phyloP scores from a whole-genome alignment of 257 asterid species.

The Forsythia suspensa region DNA sequence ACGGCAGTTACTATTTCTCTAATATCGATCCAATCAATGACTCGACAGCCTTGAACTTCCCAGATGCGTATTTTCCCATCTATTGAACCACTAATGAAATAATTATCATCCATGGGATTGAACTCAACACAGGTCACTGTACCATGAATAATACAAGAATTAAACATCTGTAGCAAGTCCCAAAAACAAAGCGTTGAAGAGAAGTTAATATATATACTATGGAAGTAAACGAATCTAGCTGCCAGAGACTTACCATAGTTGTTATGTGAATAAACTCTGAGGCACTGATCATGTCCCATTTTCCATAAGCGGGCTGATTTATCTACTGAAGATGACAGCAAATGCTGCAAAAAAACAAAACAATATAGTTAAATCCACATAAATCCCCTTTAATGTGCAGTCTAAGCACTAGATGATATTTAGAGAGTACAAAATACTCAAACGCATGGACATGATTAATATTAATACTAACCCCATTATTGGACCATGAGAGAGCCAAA shows the following conservation, averaged over 20 bases:
- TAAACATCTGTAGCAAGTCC: conserved; percentile 10
- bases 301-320: conserved; percentile 90
- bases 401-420: neutral
- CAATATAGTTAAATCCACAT: neutral
- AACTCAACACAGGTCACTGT: conserved; percentile 88
- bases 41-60: conserved; percentile 74
- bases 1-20: conserved; percentile 80
- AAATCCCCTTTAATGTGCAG: conserved; percentile 9
- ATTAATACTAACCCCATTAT: conserved; percentile 67
- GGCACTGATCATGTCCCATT: conserved; percentile 72
- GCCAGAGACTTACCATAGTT: conserved; percentile 57
- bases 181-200: neutral
- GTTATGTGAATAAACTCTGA: conserved; percentile 68
- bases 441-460: neutral
- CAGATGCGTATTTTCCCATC: conserved; percentile 87
- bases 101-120: conserved; percentile 76
- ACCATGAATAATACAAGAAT: conserved; percentile 19
- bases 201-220: neutral
- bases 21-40: conserved; percentile 78
- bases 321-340: conserved; percentile 86
- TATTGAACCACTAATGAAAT: conserved; percentile 85
- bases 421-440: neutral
- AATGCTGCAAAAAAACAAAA: conserved; percentile 49
- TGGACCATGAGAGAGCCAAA: conserved; percentile 90
- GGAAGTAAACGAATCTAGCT: neutral